Conservation (phyloP, 2,329 filamentous ascomycete genomes). For the Cercospora janseana region DNA sequence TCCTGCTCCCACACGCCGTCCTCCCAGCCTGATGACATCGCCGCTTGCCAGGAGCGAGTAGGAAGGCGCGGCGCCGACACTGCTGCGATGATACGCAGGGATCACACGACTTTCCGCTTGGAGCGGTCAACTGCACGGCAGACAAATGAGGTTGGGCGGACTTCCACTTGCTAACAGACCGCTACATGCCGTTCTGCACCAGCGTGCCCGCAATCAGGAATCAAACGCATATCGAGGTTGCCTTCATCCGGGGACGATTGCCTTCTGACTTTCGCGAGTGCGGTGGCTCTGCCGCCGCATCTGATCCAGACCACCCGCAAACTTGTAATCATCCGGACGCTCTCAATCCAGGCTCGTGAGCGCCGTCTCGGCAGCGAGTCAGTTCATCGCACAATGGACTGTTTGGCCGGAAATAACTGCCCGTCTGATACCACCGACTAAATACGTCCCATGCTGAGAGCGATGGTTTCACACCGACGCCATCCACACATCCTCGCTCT, state of each 20-base stretch:
- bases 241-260: neutral
- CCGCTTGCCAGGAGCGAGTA: neutral
- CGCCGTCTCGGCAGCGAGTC: constrained; percentile 1
- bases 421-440: too few species aligned
- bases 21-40: neutral
- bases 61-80: constrained; percentile 1
- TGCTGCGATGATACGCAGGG: constrained; percentile 2
- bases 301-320: too few species aligned
- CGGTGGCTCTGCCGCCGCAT: too few species aligned
- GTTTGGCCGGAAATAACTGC: too few species aligned
- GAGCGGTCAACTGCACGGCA: neutral
- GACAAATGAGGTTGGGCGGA: constrained; percentile 1
- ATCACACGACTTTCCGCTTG: neutral
- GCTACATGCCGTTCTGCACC: neutral
- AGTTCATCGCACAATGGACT: constrained; percentile 10
- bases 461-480: neutral
- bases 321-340: neutral
- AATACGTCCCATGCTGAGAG: neutral
- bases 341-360: neutral
- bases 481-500: too few species aligned
- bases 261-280: too few species aligned
- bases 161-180: constrained; percentile 1
- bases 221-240: neutral
- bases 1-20: neutral
- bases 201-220: neutral